phyloP scores from a whole-genome alignment of 2,329 filamentous ascomycete species.

The Colletotrichum sp. region DNA sequence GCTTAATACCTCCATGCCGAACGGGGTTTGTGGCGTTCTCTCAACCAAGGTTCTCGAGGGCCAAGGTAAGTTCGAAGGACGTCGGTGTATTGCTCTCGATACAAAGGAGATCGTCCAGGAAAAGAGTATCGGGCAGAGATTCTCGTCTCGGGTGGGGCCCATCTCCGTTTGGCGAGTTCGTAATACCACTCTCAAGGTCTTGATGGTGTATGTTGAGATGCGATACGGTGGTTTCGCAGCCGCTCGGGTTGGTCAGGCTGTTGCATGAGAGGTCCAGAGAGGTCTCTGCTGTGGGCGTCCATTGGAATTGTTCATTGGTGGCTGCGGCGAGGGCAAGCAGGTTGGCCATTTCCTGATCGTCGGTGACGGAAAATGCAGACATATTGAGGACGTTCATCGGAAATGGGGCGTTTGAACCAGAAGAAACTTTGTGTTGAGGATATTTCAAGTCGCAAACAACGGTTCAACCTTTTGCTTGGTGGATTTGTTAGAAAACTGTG shows the following conservation, averaged over 20 bases:
- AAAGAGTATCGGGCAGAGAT: neutral
- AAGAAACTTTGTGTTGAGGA: neutral
- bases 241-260: neutral
- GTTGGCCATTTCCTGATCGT: neutral
- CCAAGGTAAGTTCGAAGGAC: neutral
- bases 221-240: neutral
- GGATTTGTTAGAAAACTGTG: neutral
- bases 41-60: neutral
- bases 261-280: neutral
- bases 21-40: neutral
- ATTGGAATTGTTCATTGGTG: neutral
- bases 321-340: neutral
- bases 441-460: neutral
- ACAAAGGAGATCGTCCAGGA: neutral
- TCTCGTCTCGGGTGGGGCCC: neutral
- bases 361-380: neutral
- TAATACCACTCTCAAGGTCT: neutral
- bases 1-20: neutral
- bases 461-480: too few relatives aligned
- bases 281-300: neutral
- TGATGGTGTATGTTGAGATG: neutral
- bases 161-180: neutral
- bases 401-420: neutral
- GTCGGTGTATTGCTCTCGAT: neutral
- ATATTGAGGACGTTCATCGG: neutral